Base-by-base conservation (phyloP, 257 asterid species). In the Scutellaria barbata region DNA sequence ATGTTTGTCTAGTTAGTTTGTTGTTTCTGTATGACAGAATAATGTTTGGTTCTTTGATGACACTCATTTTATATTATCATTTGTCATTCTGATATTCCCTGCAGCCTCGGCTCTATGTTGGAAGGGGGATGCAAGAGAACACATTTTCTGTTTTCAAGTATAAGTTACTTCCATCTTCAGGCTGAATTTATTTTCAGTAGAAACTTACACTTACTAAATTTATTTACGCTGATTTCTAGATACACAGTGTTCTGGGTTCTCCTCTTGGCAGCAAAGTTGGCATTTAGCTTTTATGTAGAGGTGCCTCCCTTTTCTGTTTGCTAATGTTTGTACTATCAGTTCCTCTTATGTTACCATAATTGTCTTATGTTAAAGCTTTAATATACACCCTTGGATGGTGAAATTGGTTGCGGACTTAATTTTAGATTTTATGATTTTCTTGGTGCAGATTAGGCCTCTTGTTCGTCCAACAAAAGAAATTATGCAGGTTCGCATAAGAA, bases 101-200 rank as follows among this genome's bases (percentile, higher is more conserved):
- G 81, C 90, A 94, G 99, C 97, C 99, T 62, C 90, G 96, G 74
- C 99, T 94, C 71, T 94, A 89, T 80, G 92, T 94, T 71, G 99
- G 97, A 80, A 88, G 99, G 87, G 99, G 99, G 62, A 94, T 94
- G 99, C 99, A 94, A 76, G 99, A 94, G 84, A 89, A 85, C 77
- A 47, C 96, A 58, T 91, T 86, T 85, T 91, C 96, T 60, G 91
- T 94, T 65, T 74, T 89, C 86, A 91, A 91, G 98, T 94, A 89
- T 69, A 58, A 48, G 68, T 60, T 77, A 30, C 64, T 48, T 61
- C 63, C 30, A 52, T 59, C 72, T 9, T 77, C 64, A 33, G 72
- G 51, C 65, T 33, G 22, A 63, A 75, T 55, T 74, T n/a, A 46
- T 74, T 77, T 59, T 4, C 59, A 20, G 58, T 73, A 60, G 52